phyloP scores from a whole-genome alignment of 495 filamentous ascomycete species.

The Xanthoparmelia taractica region DNA sequence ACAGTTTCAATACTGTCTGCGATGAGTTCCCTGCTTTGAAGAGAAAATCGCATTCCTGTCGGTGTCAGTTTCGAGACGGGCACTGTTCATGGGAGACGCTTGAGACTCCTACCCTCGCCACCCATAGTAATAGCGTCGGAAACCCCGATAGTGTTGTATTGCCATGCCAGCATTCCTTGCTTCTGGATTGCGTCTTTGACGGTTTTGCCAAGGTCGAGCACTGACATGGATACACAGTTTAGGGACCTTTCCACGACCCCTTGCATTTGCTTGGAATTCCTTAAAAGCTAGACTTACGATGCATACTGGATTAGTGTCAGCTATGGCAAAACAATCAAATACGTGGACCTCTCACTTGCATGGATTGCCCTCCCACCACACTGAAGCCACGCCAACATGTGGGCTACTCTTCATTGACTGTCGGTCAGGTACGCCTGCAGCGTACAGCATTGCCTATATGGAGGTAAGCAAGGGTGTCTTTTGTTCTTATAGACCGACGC shows the following conservation, averaged over 20 bases:
- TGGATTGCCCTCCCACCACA: conserved; percentile 99
- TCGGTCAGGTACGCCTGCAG: conserved; percentile 76
- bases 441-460: conserved; percentile 85
- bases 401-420: conserved; percentile 84
- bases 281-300: conserved; percentile 23
- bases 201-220: conserved; percentile 82
- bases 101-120: conserved; percentile 58
- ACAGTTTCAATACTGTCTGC: conserved; percentile 92
- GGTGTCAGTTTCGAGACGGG: conserved; percentile 14
- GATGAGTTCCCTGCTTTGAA: conserved; percentile 93
- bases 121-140: conserved; percentile 96
- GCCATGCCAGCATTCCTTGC: conserved; percentile 84
- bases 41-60: conserved; percentile 87
- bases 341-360: conserved; percentile 50
- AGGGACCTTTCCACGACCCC: not conserved
- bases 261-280: not conserved
- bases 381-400: conserved; percentile 81
- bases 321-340: not conserved
- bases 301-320: conserved; percentile 31
- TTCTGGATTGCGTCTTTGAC: conserved; percentile 77
- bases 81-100: not conserved
- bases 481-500: conserved; percentile 22
- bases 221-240: conserved; percentile 30
- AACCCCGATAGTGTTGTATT: conserved; percentile 91
- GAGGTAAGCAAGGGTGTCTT: not conserved